These are phyloP conservation scores for Silene conica DNA, from an alignment of 148 eudicot genomes.

Conservation along the genomic window DNA sequence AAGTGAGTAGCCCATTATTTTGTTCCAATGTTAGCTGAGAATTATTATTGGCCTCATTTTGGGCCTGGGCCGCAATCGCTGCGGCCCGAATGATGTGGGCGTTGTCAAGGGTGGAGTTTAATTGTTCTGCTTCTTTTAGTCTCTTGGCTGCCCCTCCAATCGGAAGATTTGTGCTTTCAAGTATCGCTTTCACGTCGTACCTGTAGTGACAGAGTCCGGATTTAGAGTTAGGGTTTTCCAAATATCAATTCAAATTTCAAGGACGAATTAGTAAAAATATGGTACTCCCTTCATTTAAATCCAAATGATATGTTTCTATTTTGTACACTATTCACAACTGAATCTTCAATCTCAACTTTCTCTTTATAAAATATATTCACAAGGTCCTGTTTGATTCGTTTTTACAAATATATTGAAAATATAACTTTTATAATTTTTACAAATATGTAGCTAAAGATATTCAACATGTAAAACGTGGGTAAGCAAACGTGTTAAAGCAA, in stretches of 20 bases:
- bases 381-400: no score
- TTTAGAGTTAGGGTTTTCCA: background rate
- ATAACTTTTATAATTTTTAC: no score
- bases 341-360: no score
- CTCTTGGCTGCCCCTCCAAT: slow-evolving; percentile 92
- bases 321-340: no score
- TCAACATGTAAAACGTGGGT: no score
- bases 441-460: no score
- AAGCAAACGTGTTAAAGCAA: no score
- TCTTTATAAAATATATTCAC: no score
- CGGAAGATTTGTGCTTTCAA: slow-evolving; percentile 75
- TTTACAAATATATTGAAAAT: no score
- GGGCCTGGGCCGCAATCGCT: background rate
- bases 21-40: background rate
- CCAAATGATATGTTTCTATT: no score
- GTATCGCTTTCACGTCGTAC: slow-evolving; percentile 78
- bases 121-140: slow-evolving; percentile 59
- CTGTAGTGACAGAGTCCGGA: slow-evolving; percentile 16
- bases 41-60: background rate
- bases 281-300: no score
- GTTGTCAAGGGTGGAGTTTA: slow-evolving; percentile 24
- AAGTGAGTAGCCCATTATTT: slow-evolving; percentile 30
- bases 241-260: no score
- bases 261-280: background rate
- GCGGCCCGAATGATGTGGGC: slow-evolving; percentile 19